phyloP scores from a whole-genome alignment of 441 rosid species.

The Gossypium davidsonii region DNA sequence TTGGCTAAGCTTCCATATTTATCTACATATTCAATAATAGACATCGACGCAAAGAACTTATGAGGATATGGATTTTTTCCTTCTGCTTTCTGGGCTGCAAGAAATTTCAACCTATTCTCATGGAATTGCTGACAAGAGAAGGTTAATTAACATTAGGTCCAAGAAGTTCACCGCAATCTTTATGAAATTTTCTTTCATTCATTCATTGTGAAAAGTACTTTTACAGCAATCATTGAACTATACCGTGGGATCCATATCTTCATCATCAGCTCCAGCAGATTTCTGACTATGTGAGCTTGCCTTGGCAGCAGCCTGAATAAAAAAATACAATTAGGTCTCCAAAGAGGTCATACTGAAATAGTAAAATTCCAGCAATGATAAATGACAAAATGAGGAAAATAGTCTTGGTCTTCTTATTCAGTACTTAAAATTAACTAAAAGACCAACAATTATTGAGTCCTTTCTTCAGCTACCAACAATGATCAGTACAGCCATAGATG shows the following conservation, averaged over 20 bases:
- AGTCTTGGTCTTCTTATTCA: neutral
- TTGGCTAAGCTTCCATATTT: constrained; percentile 43
- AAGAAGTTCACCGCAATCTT: neutral
- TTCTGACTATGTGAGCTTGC: constrained; percentile 37
- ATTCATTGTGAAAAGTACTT: neutral
- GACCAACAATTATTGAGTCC: neutral
- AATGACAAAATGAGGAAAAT: neutral
- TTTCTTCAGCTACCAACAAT: neutral
- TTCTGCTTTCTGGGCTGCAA: constrained; percentile 47
- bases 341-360: neutral
- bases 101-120: constrained; percentile 59
- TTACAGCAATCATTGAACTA: neutral
- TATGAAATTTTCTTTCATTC: neutral
- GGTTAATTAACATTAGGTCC: neutral
- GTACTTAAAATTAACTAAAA: neutral
- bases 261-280: constrained; percentile 50
- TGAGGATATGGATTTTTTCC: constrained; percentile 73
- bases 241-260: constrained; percentile 87
- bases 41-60: constrained; percentile 43
- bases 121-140: constrained; percentile 52
- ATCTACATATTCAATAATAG: constrained; percentile 42
- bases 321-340: neutral
- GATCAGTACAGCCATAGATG: neutral
- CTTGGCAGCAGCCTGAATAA: constrained; percentile 40
- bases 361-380: neutral